phyloP scores from a whole-genome alignment of 306 rosid species.

The Sicyos baderoa region DNA sequence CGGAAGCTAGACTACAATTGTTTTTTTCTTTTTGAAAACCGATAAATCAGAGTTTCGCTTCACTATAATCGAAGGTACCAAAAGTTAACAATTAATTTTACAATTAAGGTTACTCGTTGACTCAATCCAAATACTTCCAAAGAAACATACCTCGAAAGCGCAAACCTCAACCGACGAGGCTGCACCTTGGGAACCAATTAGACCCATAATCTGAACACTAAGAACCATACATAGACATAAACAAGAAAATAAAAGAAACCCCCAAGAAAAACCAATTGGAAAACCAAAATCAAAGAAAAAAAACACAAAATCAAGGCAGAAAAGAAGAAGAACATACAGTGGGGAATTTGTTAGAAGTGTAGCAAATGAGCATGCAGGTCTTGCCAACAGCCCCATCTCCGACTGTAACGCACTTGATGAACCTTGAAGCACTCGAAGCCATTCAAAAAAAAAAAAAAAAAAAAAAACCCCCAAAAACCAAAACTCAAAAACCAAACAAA shows the following conservation, averaged over 20 bases:
- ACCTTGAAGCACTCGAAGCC: constrained; percentile 80
- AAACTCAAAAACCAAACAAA: background rate
- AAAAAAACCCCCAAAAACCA: constrained; percentile 12
- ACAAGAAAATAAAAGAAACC: constrained; percentile 11
- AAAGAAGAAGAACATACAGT: constrained; percentile 45
- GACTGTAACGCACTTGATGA: constrained; percentile 84
- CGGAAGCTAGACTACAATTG: no score
- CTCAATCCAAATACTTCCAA: no score
- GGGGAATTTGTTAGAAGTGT: constrained; percentile 79
- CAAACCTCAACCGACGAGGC: no score
- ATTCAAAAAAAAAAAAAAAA: constrained; percentile 33
- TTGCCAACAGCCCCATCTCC: constrained; percentile 95
- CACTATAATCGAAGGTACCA: no score
- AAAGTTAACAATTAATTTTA: no score
- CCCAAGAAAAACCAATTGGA: constrained; percentile 9
- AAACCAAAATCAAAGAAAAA: background rate
- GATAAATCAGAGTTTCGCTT: no score
- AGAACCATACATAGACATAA: background rate
- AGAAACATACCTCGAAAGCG: no score
- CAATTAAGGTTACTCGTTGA: no score
- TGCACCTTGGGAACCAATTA: background rate
- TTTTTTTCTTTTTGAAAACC: no score
- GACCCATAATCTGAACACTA: constrained; percentile 23
- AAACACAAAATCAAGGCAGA: background rate
- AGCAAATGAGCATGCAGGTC: constrained; percentile 91